phyloP scores from a whole-genome alignment of 2,329 filamentous ascomycete species.

The Fusarium goolgardi region DNA sequence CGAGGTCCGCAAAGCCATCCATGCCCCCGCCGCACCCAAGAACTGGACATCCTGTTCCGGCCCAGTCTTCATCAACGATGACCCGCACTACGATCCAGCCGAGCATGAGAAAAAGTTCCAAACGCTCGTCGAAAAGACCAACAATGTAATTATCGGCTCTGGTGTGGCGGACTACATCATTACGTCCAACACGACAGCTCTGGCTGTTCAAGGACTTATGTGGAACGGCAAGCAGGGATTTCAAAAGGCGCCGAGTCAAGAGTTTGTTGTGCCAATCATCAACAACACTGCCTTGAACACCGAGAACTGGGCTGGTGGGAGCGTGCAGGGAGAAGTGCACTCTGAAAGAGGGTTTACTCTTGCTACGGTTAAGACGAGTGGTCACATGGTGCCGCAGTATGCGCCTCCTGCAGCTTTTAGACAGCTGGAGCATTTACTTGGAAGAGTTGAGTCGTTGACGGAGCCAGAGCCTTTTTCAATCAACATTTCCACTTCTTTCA shows the following conservation, averaged over 20 bases:
- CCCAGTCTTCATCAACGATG: not conserved
- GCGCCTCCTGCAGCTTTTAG: conserved; percentile 20
- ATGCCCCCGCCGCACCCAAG: not conserved
- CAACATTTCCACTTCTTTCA: conserved; percentile 24
- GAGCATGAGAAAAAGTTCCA: conserved; percentile 25
- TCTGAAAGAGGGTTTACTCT: conserved; percentile 14
- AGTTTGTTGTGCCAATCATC: conserved; percentile 16
- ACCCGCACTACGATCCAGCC: not conserved
- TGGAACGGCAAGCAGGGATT: conserved; percentile 27
- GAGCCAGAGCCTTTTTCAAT: conserved; percentile 13
- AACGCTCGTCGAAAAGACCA: conserved; percentile 15
- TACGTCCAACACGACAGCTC: conserved; percentile 15
- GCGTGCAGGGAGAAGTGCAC: conserved; percentile 14
- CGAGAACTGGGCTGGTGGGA: conserved; percentile 24
- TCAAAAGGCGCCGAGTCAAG: not conserved
- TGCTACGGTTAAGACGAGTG: conserved; percentile 22
- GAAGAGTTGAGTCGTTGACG: conserved; percentile 13
- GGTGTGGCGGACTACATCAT: conserved; percentile 25
- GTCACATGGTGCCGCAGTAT: conserved; percentile 28
- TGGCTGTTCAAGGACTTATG: conserved; percentile 2
- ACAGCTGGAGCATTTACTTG: conserved; percentile 22
- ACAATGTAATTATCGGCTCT: conserved; percentile 23
- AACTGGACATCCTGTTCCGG: conserved; percentile 16
- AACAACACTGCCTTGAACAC: conserved; percentile 18
- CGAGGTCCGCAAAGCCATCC: conserved; percentile 15